These are phyloP conservation scores for Lactifluus subvellereus DNA, from an alignment of 768 basidiomycete species.

Conservation along the genomic window DNA sequence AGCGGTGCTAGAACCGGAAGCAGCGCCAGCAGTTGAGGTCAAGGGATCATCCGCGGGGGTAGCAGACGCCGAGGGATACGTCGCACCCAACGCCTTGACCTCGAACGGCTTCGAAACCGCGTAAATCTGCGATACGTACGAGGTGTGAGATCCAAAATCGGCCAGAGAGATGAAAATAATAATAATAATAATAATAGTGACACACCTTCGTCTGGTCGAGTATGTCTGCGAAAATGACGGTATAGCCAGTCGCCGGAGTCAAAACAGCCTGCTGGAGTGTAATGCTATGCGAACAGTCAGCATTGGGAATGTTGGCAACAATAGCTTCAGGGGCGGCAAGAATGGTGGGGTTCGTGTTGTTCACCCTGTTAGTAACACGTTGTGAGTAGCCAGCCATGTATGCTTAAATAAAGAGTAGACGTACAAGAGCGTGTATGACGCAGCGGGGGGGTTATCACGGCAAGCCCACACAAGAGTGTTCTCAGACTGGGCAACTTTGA, in stretches of 20 bases:
- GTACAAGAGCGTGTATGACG: conserved; percentile 32
- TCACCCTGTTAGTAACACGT: conserved; percentile 33
- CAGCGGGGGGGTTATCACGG: conserved; percentile 32
- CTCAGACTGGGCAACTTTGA: conserved; percentile 47
- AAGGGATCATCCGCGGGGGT: conserved; percentile 29
- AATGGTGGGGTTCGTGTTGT: conserved; percentile 40
- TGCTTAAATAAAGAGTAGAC: conserved; percentile 2
- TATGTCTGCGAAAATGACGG: conserved; percentile 43
- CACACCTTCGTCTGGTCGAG: conserved; percentile 51
- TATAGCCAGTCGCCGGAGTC: conserved; percentile 42
- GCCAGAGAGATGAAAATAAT: neutral
- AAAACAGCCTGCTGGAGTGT: conserved; percentile 41
- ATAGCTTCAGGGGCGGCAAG: conserved; percentile 40
- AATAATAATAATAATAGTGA: conserved; percentile 14
- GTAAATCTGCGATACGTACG: conserved; percentile 41
- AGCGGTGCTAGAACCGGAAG: conserved; percentile 1
- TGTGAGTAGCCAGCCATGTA: conserved; percentile 20
- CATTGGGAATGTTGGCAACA: conserved; percentile 49
- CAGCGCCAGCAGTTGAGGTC: neutral
- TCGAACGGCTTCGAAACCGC: conserved; percentile 52
- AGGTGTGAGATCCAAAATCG: neutral
- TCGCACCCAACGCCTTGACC: conserved; percentile 50
- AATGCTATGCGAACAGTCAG: conserved; percentile 52
- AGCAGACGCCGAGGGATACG: conserved; percentile 42
- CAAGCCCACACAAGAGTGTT: conserved; percentile 63